Evolutionary conservation across 2,329 filamentous ascomycete genomes (phyloP), one percentile per base, ranked within the genome.

Genomic region (Passalora sequoiae): DNA sequence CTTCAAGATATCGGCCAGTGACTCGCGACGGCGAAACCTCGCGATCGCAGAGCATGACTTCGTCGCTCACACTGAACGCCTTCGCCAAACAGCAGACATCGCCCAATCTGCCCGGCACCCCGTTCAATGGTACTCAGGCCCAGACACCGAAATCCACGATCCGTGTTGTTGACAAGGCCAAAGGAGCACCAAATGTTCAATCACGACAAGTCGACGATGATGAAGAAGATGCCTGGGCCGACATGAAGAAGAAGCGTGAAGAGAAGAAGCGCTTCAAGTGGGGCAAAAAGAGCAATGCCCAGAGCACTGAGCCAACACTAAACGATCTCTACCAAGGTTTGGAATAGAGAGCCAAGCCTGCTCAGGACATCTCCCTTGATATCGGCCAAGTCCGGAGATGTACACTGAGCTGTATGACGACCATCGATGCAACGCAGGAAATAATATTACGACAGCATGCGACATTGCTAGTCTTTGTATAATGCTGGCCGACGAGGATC

Each of bases 1-100:
- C 92, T 6, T 83, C 87, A 22, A 81, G 92, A 32, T 98, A 98
- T 68, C 80, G 92, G 33, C 89, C 92, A 1, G 91, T 97, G 0
- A 83, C 84, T 13, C 42, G 46, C 16, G 49, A 49, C 32, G 51
- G 47, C 17, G 50, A 51, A 6, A 42, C 49, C n/a, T 47, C 52
- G n/a, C 30, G 71, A 75, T 42, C 72, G 8, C 57, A 61, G 27
- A 65, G 60, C 54, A 59, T 64, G 57, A 62, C 58, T n/a, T 60
- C 59, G 3, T 54, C 49, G 10, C 39, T 58, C 33, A 60, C 59
- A 3, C 40, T 62, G 33, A 54, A 61, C 27, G 54, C 58, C 4
- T 58, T 59, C 24, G 41, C 50, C 13, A 55, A 53, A 32, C 56
- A 53, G 39, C 52, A 53, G 43, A 51, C 48, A 13, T 43, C 50